These are phyloP conservation scores for Fusarium piperis DNA, from an alignment of 2,329 filamentous ascomycete species.

Conservation along the genomic window DNA sequence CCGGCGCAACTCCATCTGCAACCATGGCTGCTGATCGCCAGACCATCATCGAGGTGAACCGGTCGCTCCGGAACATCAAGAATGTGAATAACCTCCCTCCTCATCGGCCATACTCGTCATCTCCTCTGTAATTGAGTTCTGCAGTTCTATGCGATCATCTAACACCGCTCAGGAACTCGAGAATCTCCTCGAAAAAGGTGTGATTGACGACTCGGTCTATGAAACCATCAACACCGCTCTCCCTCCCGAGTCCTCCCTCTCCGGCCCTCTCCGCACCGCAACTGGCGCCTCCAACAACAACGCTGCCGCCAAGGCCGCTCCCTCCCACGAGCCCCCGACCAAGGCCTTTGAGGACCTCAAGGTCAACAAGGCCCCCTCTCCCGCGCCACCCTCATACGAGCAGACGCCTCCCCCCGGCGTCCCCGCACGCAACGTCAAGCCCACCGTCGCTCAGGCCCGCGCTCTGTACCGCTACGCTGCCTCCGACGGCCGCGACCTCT, in stretches of 20 bases:
- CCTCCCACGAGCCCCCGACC: slow-evolving; percentile 44
- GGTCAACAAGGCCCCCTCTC: slow-evolving; percentile 45
- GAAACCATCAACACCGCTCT: slow-evolving; percentile 79
- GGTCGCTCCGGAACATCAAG: slow-evolving; percentile 87
- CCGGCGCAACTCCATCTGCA: slow-evolving; percentile 13
- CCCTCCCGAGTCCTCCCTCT: slow-evolving; percentile 74
- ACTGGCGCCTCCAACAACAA: slow-evolving; percentile 45
- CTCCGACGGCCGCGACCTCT: slow-evolving; percentile 82
- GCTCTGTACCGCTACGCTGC: slow-evolving; percentile 87
- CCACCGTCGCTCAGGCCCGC: slow-evolving; percentile 76
- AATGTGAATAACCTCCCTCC: slow-evolving; percentile 62
- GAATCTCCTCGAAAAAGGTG: slow-evolving; percentile 82
- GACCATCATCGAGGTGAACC: slow-evolving; percentile 76
- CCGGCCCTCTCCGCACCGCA: slow-evolving; percentile 56
- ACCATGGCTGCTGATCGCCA: slow-evolving; percentile 64
- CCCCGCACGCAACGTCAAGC: slow-evolving; percentile 57
- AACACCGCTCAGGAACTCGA: slow-evolving; percentile 78
- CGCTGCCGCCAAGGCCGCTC: slow-evolving; percentile 45
- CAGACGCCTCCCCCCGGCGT: slow-evolving; percentile 56
- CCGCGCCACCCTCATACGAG: slow-evolving; percentile 62
- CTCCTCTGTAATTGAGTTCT: too few relatives aligned
- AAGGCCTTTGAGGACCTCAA: slow-evolving; percentile 56
- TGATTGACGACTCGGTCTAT: slow-evolving; percentile 80
- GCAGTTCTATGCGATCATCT: not conserved
- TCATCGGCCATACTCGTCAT: not conserved